Evolutionary conservation across 2,329 filamentous ascomycete species (phyloP).

Genomic region (Elsinoe batatas): DNA sequence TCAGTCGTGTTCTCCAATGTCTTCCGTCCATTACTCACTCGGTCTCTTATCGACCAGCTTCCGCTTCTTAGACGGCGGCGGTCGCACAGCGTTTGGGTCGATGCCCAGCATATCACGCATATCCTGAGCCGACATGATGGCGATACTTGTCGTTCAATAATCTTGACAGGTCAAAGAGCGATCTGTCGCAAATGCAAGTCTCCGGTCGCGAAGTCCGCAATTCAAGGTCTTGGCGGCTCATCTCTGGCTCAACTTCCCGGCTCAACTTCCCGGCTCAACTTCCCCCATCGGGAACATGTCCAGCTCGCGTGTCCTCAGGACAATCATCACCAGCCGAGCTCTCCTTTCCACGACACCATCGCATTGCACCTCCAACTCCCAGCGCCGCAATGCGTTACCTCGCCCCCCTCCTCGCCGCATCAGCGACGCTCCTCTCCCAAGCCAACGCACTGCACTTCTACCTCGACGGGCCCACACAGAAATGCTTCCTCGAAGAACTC

Average conservation of each 20-base stretch:
- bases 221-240: slow-evolving; percentile 10
- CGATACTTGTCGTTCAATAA: background rate
- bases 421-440: slow-evolving; percentile 37
- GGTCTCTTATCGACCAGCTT: slow-evolving; percentile 53
- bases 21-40: slow-evolving; percentile 31
- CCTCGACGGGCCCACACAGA: slow-evolving; percentile 73
- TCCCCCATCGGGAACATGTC: background rate
- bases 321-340: background rate
- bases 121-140: slow-evolving; percentile 39
- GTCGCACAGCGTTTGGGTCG: slow-evolving; percentile 48
- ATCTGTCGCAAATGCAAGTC: background rate
- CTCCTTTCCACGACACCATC: background rate
- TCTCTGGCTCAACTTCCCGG: background rate
- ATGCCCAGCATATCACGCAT: slow-evolving; percentile 83
- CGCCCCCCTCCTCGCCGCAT: slow-evolving; percentile 11
- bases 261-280: background rate
- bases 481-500: slow-evolving; percentile 97
- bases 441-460: slow-evolving; percentile 90
- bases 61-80: slow-evolving; percentile 60
- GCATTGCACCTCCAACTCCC: background rate
- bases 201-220: background rate
- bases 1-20: background rate
- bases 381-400: background rate
- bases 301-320: slow-evolving; percentile 13
- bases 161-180: background rate